These are phyloP conservation scores for Candida maris DNA, from an alignment of 805 yeast genomes.

Conservation along the genomic window DNA sequence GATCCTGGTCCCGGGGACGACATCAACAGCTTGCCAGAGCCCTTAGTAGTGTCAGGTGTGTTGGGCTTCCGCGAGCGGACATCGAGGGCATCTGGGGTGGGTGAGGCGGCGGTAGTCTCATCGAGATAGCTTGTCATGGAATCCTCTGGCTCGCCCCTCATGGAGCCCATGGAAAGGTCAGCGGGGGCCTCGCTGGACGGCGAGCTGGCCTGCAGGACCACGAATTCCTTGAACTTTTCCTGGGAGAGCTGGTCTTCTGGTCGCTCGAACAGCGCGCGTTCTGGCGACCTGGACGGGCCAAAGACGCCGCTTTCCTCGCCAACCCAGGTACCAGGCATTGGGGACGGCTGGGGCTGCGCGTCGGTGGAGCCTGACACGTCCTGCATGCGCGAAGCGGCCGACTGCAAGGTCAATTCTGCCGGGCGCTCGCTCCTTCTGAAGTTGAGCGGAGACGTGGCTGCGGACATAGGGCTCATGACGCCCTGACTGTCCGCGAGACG, in stretches of 20 bases:
- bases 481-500: too few species aligned
- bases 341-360: constrained; percentile 21
- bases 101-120: background rate
- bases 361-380: too few species aligned
- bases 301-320: background rate
- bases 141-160: constrained; percentile 17
- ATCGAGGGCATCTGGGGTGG: background rate
- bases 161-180: constrained; percentile 11
- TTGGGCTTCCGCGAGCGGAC: background rate
- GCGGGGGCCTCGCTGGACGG: constrained; percentile 10
- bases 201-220: constrained; percentile 18
- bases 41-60: background rate
- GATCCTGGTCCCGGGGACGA: background rate
- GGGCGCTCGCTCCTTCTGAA: background rate
- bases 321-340: constrained; percentile 30
- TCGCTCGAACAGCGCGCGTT: constrained; percentile 12
- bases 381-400: too few species aligned
- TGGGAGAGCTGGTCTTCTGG: constrained; percentile 11
- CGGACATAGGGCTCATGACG: constrained; percentile 21
- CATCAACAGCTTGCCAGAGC: background rate
- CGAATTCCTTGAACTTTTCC: constrained; percentile 11
- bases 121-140: background rate
- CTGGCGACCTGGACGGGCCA: too few species aligned
- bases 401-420: too few species aligned
- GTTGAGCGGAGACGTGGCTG: constrained; percentile 27